Percentiles rank a stretch among this genome's conserved stretches.
Evolutionary conservation across 345 rosid genomes (phyloP).

Genomic region (Eucalyptus urophylla): DNA sequence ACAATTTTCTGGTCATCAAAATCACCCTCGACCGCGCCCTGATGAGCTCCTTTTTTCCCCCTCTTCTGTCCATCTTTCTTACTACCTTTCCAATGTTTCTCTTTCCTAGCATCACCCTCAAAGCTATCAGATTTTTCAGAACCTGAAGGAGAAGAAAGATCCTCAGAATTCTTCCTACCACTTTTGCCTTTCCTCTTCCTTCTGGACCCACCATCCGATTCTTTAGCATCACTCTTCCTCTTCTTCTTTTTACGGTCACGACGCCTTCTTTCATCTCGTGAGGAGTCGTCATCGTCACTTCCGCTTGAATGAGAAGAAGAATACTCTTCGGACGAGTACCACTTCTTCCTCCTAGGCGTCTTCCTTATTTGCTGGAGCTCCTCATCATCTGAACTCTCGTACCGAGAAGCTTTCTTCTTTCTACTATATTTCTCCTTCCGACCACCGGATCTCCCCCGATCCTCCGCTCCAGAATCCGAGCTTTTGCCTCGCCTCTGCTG

Average conservation of each 20-base stretch:
- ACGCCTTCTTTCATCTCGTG: not conserved
- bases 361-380: constrained; percentile 20
- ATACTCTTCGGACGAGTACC: constrained; percentile 48
- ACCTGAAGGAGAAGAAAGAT: constrained; percentile 6
- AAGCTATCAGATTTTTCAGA: constrained; percentile 2
- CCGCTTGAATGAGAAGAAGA: constrained; percentile 13
- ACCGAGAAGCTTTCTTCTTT: constrained; percentile 8
- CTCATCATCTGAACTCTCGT: constrained; percentile 33
- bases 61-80: not conserved
- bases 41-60: not conserved
- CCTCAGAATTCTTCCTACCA: constrained; percentile 5
- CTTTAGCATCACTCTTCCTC: constrained; percentile 1
- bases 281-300: not conserved
- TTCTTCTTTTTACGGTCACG: constrained; percentile 5
- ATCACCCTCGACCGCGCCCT: not conserved
- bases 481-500: constrained; percentile 21
- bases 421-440: constrained; percentile 22
- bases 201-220: not conserved
- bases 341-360: constrained; percentile 42
- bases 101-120: constrained; percentile 1
- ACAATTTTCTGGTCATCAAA: constrained; percentile 29
- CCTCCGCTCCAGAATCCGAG: constrained; percentile 5
- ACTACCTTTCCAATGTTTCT: constrained; percentile 6
- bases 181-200: constrained; percentile 8
- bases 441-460: constrained; percentile 1